phyloP scores from a whole-genome alignment of 768 basidiomycete species.

The Tricholomella constricta region DNA sequence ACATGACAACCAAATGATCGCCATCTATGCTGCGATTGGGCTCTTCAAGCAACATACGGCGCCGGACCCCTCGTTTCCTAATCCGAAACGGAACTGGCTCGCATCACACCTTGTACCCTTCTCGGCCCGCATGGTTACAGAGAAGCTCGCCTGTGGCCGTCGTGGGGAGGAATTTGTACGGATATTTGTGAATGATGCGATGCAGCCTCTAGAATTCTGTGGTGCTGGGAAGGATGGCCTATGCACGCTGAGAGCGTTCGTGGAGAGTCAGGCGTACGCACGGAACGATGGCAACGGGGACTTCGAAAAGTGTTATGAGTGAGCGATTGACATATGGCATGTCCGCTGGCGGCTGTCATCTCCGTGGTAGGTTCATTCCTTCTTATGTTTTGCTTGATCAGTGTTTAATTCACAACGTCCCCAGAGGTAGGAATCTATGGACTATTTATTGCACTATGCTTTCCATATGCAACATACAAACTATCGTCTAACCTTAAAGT shows the following conservation, averaged over 20 bases:
- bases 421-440: too few relatives aligned
- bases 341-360: too few relatives aligned
- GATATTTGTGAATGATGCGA: conserved; percentile 76
- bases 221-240: conserved; percentile 52
- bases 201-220: conserved; percentile 67
- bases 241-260: conserved; percentile 66
- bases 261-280: conserved; percentile 72
- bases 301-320: conserved; percentile 62
- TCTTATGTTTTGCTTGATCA: too few relatives aligned
- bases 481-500: too few relatives aligned
- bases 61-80: conserved; percentile 35
- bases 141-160: conserved; percentile 57
- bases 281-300: conserved; percentile 69
- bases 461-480: too few relatives aligned
- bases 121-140: conserved; percentile 70
- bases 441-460: too few relatives aligned
- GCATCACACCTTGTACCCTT: conserved; percentile 72
- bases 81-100: conserved; percentile 50
- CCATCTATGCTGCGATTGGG: conserved; percentile 69
- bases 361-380: too few relatives aligned
- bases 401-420: too few relatives aligned
- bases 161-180: conserved; percentile 51
- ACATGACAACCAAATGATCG: conserved; percentile 85
- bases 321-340: conserved; percentile 3
- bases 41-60: conserved; percentile 42